phyloP scores from a whole-genome alignment of 2,329 filamentous ascomycete genomes.

The Colletotrichum karsti region DNA sequence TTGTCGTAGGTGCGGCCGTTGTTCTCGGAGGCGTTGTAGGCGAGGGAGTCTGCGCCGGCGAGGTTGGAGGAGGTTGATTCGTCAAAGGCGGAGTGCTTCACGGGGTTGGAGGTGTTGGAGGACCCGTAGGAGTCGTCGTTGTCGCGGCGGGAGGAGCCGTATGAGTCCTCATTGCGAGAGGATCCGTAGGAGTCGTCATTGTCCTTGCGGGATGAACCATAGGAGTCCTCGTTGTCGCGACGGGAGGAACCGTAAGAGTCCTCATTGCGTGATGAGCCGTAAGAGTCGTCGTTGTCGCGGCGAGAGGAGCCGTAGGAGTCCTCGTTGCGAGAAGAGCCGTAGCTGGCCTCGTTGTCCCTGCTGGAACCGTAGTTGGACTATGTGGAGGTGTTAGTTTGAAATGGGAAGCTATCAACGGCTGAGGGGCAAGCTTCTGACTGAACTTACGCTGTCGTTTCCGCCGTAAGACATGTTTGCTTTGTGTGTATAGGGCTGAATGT shows the following conservation, averaged over 20 bases:
- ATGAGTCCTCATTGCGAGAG: conserved; percentile 4
- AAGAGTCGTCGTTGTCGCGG: conserved; percentile 29
- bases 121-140: conserved; percentile 33
- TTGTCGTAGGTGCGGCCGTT: conserved; percentile 28
- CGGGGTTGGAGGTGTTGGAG: conserved; percentile 27
- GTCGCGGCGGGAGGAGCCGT: conserved; percentile 21
- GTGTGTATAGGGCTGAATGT: not conserved
- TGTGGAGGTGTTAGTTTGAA: conserved; percentile 4
- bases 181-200: conserved; percentile 32
- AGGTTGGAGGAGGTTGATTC: conserved; percentile 26
- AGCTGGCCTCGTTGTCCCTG: conserved; percentile 31
- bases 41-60: conserved; percentile 29
- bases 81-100: conserved; percentile 4
- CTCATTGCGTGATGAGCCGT: not conserved
- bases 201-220: too few species aligned
- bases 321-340: conserved; percentile 30
- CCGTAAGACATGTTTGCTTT: conserved; percentile 55
- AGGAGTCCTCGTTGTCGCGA: conserved; percentile 30
- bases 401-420: too few species aligned
- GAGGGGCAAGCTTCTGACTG: not conserved
- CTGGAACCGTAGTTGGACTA: conserved; percentile 27
- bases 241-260: conserved; percentile 31
- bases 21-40: conserved; percentile 31
- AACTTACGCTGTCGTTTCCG: conserved; percentile 48
- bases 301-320: conserved; percentile 22